Base-by-base conservation (phyloP, 2,329 filamentous ascomycete species). In the Metarhizium brunneum region DNA sequence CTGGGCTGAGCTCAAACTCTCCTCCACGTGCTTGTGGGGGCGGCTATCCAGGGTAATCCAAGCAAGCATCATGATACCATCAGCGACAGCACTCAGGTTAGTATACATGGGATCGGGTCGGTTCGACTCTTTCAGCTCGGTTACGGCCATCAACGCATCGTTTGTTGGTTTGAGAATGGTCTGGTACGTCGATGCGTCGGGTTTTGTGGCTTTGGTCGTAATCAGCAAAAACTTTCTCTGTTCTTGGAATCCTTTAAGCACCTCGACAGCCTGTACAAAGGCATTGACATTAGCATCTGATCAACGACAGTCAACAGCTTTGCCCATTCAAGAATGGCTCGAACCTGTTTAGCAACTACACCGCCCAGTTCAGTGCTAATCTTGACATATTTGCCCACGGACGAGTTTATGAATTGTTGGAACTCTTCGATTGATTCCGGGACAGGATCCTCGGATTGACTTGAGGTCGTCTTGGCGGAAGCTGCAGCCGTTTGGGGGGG, bases 201-300 rank as follows among this genome's bases (percentile, higher is more conserved):
- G 94, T 74, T 96, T 96, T 79, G 91, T 95, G 25, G 94, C 87
- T 76, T 92, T 94, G 54, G 89, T 92, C 1, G 91, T 84, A 63
- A 96, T 86, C 60, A 95, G 81, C 56, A 99, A 79, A 70, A 96
- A 96, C 62, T 85, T 88, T 63, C 92, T 85, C 75, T 96, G 88
- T 59, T 89, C 90, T 57, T 84, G 77, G 74, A 97, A 96, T 45
- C 90, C 82, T 59, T 79, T 72, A 50, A 77, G 65, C 16, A 85
- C 80, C 62, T 77, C 74, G 53, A 72, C 68, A 47, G 82, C 82
- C 75, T 78, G 50, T 35, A 25, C 49, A 38, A 25, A 45, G 38
- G 43, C 38, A 30, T 8, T 18, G 29, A 6, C 32, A 50, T 36
- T 58, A 76, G 62, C 71, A 89, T 86, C 80, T 96, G 91, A 63